These are phyloP conservation scores for Termitomyces eurrhizus DNA, from an alignment of 768 basidiomycete species.

Conservation along the genomic window DNA sequence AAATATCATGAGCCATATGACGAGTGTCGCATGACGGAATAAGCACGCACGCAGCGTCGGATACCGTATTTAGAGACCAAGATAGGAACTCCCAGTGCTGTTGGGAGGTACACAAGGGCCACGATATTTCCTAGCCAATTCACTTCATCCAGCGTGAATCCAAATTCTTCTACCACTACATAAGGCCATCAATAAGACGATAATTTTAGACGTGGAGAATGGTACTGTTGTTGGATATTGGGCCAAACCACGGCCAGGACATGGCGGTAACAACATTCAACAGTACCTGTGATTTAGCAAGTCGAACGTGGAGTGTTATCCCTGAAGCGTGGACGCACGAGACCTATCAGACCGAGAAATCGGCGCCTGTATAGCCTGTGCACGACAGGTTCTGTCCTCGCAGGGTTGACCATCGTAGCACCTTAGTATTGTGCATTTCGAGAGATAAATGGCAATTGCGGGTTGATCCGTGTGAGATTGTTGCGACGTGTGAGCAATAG, in stretches of 20 bases:
- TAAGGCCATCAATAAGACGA: background rate
- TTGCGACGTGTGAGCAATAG: background rate
- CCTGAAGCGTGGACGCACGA: conserved; percentile 38
- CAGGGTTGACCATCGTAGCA: background rate
- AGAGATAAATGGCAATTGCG: too few relatives aligned
- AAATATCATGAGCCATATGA: background rate
- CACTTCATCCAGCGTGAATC: conserved; percentile 64
- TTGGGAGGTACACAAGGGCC: conserved; percentile 57
- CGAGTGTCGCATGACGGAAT: background rate
- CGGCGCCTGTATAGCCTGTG: conserved; percentile 71
- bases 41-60: conserved; percentile 50
- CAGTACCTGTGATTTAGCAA: conserved; percentile 39
- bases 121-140: conserved; percentile 81
- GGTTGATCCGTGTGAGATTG: conserved; percentile 1
- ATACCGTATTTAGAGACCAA: conserved; percentile 59
- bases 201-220: background rate
- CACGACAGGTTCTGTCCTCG: conserved; percentile 3
- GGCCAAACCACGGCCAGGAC: conserved; percentile 82
- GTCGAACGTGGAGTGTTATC: background rate
- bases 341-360: conserved; percentile 59
- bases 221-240: conserved; percentile 68
- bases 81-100: conserved; percentile 54
- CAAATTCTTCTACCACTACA: conserved; percentile 58
- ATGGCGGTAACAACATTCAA: conserved; percentile 62
- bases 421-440: conserved; percentile 4